Percentiles rank a stretch among this genome's conserved stretches.
Conservation (phyloP, 2,329 filamentous ascomycete genomes). For the Fusarium concolor region DNA sequence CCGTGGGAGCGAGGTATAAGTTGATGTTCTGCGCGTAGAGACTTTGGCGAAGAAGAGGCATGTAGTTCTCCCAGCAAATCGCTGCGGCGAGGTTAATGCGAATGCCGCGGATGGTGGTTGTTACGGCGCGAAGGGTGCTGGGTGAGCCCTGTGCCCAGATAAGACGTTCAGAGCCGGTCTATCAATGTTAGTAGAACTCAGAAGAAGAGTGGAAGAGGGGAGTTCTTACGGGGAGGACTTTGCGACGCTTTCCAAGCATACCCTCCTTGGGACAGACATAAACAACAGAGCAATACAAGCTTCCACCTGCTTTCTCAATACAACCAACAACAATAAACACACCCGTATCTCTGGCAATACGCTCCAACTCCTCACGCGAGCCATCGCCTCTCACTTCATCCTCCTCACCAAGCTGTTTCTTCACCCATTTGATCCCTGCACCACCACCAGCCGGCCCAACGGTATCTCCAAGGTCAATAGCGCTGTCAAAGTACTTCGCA, state of each 20-base stretch:
- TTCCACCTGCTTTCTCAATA: conserved; percentile 84
- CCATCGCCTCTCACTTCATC: conserved; percentile 62
- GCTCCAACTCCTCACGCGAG: conserved; percentile 82
- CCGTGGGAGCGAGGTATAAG: conserved; percentile 89
- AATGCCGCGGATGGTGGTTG: conserved; percentile 81
- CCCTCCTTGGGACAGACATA: conserved; percentile 83
- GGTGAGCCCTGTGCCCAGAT: conserved; percentile 91
- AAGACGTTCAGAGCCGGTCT: conserved; percentile 83
- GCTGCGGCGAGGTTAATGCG: conserved; percentile 84
- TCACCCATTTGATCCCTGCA: conserved; percentile 78
- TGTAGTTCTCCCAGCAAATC: conserved; percentile 98
- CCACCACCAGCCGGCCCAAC: conserved; percentile 68
- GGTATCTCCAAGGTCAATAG: conserved; percentile 87
- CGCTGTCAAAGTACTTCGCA: conserved; percentile 79
- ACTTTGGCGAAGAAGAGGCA: conserved; percentile 86
- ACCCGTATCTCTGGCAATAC: conserved; percentile 78
- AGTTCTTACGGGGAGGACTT: conserved; percentile 82
- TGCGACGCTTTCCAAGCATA: conserved; percentile 84
- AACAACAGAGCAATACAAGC: conserved; percentile 83
- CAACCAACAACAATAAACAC: conserved; percentile 85
- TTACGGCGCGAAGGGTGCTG: conserved; percentile 81
- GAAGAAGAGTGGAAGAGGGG: conserved; percentile 25
- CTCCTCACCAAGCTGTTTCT: conserved; percentile 61
- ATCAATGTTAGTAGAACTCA: neutral
- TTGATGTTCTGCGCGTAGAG: conserved; percentile 93